Conservation (phyloP, 352 stramenopile species). For the Phytophthora boehmeriae region DNA sequence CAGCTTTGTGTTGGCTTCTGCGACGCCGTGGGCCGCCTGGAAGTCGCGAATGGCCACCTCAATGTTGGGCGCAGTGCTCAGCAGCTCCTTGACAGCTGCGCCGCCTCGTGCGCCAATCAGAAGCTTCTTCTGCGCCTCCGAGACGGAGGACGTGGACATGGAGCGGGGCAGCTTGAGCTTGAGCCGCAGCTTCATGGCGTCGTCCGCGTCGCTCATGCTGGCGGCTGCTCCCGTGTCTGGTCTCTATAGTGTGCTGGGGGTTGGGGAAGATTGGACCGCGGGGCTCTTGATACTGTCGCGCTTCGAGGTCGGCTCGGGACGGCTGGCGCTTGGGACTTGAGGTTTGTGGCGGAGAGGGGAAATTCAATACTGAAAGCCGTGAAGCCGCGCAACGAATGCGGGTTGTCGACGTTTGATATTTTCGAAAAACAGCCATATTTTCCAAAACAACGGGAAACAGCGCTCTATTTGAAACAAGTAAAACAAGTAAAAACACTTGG, state of each 20-base stretch:
- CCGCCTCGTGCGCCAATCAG: conserved; percentile 76
- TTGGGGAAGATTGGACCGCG: neutral
- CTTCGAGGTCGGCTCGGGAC: conserved; percentile 5
- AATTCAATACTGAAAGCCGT: conserved; percentile 39
- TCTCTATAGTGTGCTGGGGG: neutral
- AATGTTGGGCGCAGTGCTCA: conserved; percentile 84
- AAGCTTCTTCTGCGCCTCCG: conserved; percentile 44
- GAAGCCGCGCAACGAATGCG: conserved; percentile 11
- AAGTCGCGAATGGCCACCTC: conserved; percentile 85
- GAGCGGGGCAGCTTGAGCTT: conserved; percentile 67
- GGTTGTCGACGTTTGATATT: no score
- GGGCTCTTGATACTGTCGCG: neutral
- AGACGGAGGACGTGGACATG: conserved; percentile 20
- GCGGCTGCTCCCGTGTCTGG: conserved; percentile 8
- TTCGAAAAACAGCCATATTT: no score
- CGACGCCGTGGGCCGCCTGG: conserved; percentile 67
- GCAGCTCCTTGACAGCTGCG: conserved; percentile 78
- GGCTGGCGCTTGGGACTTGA: conserved; percentile 19
- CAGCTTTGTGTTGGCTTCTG: conserved; percentile 48
- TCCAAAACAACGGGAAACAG: no score
- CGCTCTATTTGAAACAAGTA: no score
- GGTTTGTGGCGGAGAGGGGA: conserved; percentile 24
- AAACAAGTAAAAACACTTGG: no score
- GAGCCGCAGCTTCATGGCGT: conserved; percentile 45
- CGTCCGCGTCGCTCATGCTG: conserved; percentile 50